Evolutionary conservation across 116 monocot species (phyloP).

Genomic region (Dioscorea cayenensis): DNA sequence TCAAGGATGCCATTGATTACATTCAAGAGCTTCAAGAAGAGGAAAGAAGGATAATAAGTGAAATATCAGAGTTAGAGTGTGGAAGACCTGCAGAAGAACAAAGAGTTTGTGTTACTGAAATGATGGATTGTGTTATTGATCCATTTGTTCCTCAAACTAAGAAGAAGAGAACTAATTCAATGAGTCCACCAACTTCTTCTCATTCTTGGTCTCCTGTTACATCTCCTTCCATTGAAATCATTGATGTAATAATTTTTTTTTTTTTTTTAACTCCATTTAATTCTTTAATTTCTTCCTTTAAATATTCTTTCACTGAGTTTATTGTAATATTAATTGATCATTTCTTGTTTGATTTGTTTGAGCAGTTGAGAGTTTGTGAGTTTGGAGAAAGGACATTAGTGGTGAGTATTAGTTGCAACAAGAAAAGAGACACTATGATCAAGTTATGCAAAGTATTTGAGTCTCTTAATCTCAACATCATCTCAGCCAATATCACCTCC

Average conservation of each 20-base stretch:
- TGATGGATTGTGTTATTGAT: background rate
- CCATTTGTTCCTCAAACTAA: background rate
- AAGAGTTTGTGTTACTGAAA: background rate
- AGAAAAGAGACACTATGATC: conserved; percentile 46
- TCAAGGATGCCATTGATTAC: conserved; percentile 82
- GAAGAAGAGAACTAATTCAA: background rate
- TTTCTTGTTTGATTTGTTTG: background rate
- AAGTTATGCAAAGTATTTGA: conserved; percentile 44
- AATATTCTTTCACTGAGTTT: too few species aligned
- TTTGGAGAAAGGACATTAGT: conserved; percentile 32
- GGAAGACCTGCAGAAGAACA: conserved; percentile 2
- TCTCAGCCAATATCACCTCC: conserved; percentile 63
- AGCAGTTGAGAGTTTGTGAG: conserved; percentile 57
- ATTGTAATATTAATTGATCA: background rate
- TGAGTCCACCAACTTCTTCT: background rate
- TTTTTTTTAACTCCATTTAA: too few species aligned
- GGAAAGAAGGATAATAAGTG: conserved; percentile 46
- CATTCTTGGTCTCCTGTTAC: background rate
- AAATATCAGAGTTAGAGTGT: conserved; percentile 24
- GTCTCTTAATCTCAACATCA: conserved; percentile 52
- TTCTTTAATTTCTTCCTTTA: background rate
- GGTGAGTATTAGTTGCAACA: conserved; percentile 56
- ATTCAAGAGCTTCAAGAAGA: conserved; percentile 69
- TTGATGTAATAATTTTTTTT: conserved; percentile 10
- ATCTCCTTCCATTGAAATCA: conserved; percentile 10